Evolutionary conservation across 1,139 yeast genomes (phyloP), one percentile per base, ranked within the genome.

Genomic region (Pichiaceae sp.): DNA sequence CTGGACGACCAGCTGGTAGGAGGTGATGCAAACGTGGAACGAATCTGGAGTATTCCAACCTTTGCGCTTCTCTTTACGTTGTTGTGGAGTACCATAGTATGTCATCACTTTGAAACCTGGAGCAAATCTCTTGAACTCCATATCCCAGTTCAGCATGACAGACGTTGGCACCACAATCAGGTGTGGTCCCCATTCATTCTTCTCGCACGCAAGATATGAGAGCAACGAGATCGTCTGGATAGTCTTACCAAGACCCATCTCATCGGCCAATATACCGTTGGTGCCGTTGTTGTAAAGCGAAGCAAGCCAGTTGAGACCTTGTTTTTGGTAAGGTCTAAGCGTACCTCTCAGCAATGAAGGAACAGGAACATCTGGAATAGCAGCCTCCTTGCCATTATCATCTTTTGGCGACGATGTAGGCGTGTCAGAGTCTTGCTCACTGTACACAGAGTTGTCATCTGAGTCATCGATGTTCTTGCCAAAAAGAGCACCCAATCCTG

Each of bases 71-170:
- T 84, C 93, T 34, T 91, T 91, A 53, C 99, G 78, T 57, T 93
- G 97, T 52, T 85, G 95, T 0, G 97, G 98, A n/a, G 93, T 80
- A 0, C 99, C 99, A 54, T 91, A 93, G 57, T 93, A 93, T 0
- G 98, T 91, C 57, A 93, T 58, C 2, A 93, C 94, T 56, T 93
- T 91, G 59, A 93, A 83, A 0, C 98, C 99, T 0, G 99, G 99
- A 1, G 97, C 97, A 67, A 93, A 93, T 49, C 95, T 78, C 54
- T 91, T 93, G 63, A 93, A 89, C 56, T 93, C 99, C 96, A 91
- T 89, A 57, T 93, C 99, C 99, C 99, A 93, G 56, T 93, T 93
- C 39, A 93, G 75, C 80, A 93, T 79, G n/a, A 93, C 99, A 16
- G 96, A 86, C 0, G 99, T 93, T 2, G 99, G 99, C 3, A 93